phyloP scores from a whole-genome alignment of 768 basidiomycete genomes.

The Macrocybe gigantea region DNA sequence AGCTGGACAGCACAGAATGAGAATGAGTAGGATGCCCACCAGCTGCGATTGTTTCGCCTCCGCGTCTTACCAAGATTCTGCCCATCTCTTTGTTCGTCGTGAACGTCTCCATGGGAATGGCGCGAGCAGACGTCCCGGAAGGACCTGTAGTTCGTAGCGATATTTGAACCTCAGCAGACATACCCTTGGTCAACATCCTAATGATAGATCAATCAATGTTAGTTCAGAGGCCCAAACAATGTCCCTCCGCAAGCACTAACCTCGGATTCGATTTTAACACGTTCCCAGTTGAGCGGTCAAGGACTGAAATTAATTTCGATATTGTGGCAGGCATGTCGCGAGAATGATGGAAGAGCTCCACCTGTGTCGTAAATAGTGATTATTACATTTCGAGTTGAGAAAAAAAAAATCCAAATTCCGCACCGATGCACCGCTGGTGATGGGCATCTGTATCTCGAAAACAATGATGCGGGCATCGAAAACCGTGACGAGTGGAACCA shows the following conservation, averaged over 20 bases:
- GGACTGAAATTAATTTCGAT: conserved; percentile 66
- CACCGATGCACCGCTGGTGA: conserved; percentile 83
- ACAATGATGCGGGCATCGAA: conserved; percentile 90
- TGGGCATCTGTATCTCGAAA: conserved; percentile 88
- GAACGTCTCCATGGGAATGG: conserved; percentile 86
- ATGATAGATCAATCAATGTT: not conserved
- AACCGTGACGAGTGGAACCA: conserved; percentile 67
- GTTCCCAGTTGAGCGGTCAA: conserved; percentile 75
- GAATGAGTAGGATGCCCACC: conserved; percentile 37
- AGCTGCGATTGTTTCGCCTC: conserved; percentile 92
- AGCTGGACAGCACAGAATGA: not conserved
- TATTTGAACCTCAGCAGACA: conserved; percentile 83
- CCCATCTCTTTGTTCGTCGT: conserved; percentile 94
- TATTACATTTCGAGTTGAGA: not conserved
- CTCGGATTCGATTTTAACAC: conserved; percentile 77
- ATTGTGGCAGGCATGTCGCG: conserved; percentile 88
- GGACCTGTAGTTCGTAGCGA: conserved; percentile 55
- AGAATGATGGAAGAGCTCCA: conserved; percentile 95
- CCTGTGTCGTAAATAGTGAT: conserved; percentile 29
- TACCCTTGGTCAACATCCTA: conserved; percentile 82
- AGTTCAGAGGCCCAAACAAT: no score
- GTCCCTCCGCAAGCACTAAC: conserved; percentile 30
- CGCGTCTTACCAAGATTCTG: conserved; percentile 76
- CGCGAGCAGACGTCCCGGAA: conserved; percentile 39
- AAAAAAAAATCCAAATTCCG: conserved; percentile 9